A percentile compares a stretch with the other conserved stretches of the same genome.
phyloP scores from a whole-genome alignment of 129 eudicot species.

The Arctium minus region DNA sequence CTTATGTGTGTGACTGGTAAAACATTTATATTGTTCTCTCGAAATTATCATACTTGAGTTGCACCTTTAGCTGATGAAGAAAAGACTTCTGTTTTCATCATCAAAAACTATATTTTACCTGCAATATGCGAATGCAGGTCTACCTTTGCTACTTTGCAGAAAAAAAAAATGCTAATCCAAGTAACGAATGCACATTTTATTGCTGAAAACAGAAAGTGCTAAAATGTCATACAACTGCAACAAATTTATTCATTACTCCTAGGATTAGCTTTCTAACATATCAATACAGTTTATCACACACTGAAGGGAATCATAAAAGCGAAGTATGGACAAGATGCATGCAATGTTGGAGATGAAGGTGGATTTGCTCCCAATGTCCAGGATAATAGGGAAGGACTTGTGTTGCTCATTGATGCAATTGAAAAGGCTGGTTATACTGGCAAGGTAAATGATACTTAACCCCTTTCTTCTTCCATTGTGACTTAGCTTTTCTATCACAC shows the following conservation, averaged over 20 bases:
- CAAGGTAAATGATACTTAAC: constrained; percentile 50
- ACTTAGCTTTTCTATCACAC: not conserved
- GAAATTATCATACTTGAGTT: not conserved
- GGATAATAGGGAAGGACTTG: constrained; percentile 87
- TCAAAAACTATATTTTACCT: too few relatives aligned
- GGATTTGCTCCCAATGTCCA: constrained; percentile 97
- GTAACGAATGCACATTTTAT: too few relatives aligned
- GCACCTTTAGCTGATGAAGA: too few relatives aligned
- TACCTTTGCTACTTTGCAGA: too few relatives aligned
- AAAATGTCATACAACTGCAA: too few relatives aligned
- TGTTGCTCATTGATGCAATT: constrained; percentile 84
- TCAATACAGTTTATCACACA: constrained; percentile 62
- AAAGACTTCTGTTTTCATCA: too few relatives aligned
- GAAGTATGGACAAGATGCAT: constrained; percentile 97
- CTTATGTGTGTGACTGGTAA: not conserved
- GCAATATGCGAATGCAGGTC: too few relatives aligned
- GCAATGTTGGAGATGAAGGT: constrained; percentile 99
- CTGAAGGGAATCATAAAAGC: constrained; percentile 88
- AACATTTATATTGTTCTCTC: not conserved
- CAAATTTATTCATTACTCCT: not conserved
- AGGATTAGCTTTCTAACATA: not conserved
- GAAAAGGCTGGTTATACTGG: constrained; percentile 98
- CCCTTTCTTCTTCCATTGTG: not conserved
- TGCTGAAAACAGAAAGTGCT: too few relatives aligned
- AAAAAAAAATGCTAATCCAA: too few relatives aligned